Evolutionary conservation across 2,329 filamentous ascomycete species (phyloP).

Genomic region (Tetracladium maxilliforme): DNA sequence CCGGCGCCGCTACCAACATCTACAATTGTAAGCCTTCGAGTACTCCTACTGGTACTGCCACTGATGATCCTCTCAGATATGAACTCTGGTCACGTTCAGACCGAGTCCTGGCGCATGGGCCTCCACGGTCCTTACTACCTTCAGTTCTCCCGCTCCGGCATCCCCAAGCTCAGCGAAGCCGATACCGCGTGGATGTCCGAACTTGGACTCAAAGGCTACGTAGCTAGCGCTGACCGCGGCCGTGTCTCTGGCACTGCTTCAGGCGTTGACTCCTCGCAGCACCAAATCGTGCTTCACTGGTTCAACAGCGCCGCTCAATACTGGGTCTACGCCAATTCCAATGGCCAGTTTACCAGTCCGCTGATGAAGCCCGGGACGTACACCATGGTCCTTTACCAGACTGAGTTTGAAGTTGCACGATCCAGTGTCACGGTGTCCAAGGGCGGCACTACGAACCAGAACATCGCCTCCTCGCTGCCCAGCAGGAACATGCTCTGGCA

Average conservation of each 20-base stretch:
- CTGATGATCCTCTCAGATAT: slow-evolving; percentile 5
- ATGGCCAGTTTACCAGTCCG: slow-evolving; percentile 45
- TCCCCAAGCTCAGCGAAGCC: slow-evolving; percentile 27
- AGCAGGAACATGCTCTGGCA: slow-evolving; percentile 41
- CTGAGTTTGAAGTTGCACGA: slow-evolving; percentile 37
- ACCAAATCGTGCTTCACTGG: slow-evolving; percentile 50
- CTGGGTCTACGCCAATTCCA: slow-evolving; percentile 41
- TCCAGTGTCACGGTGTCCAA: slow-evolving; percentile 31
- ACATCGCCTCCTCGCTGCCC: slow-evolving; percentile 31
- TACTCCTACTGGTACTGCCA: too few relatives aligned
- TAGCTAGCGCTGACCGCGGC: slow-evolving; percentile 38
- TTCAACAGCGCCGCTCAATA: slow-evolving; percentile 48
- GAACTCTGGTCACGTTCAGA: slow-evolving; percentile 50
- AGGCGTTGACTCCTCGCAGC: slow-evolving; percentile 33
- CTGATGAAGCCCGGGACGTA: slow-evolving; percentile 54
- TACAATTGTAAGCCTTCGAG: slow-evolving; percentile 38
- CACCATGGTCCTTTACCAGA: slow-evolving; percentile 51
- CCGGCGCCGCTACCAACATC: slow-evolving; percentile 37
- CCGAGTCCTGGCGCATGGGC: slow-evolving; percentile 44
- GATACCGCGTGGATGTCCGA: slow-evolving; percentile 45
- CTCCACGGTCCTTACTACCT: slow-evolving; percentile 53
- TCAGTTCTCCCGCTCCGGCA: slow-evolving; percentile 40
- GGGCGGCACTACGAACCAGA: slow-evolving; percentile 28
- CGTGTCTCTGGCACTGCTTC: slow-evolving; percentile 44
- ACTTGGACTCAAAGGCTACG: slow-evolving; percentile 41